These are phyloP conservation scores for Colletotrichum sp. DNA, from an alignment of 2,329 filamentous ascomycete species.

Conservation along the genomic window DNA sequence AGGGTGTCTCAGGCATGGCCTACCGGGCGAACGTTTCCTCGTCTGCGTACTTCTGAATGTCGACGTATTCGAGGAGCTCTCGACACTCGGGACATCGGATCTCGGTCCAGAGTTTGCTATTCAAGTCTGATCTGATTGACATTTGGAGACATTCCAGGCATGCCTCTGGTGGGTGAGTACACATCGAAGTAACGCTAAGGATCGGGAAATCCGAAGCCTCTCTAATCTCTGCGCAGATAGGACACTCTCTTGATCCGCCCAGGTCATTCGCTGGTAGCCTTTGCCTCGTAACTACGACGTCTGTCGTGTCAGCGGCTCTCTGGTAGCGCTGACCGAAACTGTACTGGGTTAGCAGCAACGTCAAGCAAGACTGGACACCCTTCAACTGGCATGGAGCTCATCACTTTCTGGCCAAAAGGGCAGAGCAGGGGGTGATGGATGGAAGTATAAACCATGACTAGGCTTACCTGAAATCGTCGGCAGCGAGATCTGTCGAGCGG, in stretches of 20 bases:
- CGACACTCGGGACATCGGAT: constrained; percentile 59
- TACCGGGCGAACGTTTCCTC: constrained; percentile 47
- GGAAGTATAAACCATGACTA: background rate
- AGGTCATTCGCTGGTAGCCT: constrained; percentile 27
- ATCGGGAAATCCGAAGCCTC: constrained; percentile 32
- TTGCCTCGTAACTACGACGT: constrained; percentile 34
- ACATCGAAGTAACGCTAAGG: constrained; percentile 34
- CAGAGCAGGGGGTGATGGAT: background rate
- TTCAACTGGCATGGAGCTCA: background rate
- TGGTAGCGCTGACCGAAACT: constrained; percentile 41
- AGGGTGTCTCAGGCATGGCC: background rate
- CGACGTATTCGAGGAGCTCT: constrained; percentile 43
- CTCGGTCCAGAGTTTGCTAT: constrained; percentile 43
- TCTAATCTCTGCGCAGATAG: constrained; percentile 40
- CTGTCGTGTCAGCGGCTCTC: constrained; percentile 25
- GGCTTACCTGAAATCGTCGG: constrained; percentile 36
- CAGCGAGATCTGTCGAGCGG: constrained; percentile 22
- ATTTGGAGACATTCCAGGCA: constrained; percentile 39
- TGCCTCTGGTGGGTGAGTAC: constrained; percentile 34
- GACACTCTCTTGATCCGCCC: constrained; percentile 33
- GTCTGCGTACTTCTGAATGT: constrained; percentile 51
- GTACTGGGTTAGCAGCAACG: background rate
- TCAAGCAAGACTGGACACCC: background rate
- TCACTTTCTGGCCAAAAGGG: background rate
- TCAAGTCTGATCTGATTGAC: constrained; percentile 38